phyloP scores from a whole-genome alignment of 192 early-diverging fungal species.

The Coemansia sp. region DNA sequence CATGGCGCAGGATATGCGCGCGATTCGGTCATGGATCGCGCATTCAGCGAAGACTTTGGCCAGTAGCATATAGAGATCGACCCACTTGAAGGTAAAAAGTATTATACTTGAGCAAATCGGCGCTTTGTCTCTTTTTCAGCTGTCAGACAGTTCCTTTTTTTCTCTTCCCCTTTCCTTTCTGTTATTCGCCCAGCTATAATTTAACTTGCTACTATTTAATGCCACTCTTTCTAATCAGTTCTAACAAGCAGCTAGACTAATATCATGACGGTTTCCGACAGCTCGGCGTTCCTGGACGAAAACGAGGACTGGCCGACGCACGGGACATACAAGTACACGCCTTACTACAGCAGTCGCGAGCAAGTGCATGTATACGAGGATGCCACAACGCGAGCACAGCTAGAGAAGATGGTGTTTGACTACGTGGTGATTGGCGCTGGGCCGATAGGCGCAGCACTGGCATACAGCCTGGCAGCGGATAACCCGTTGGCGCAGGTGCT shows the following conservation, averaged over 20 bases:
- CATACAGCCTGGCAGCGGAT: slow-evolving; percentile 71
- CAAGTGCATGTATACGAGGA: slow-evolving; percentile 8
- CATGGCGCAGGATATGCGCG: too few relatives aligned
- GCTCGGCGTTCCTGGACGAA: slow-evolving; percentile 20
- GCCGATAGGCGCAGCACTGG: slow-evolving; percentile 86
- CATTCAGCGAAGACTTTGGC: slow-evolving; percentile 1
- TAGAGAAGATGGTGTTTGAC: slow-evolving; percentile 58
- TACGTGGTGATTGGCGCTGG: slow-evolving; percentile 91
- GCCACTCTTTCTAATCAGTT: background rate
- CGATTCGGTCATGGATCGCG: too few relatives aligned
- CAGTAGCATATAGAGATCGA: too few relatives aligned
- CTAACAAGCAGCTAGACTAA: background rate
- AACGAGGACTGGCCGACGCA: slow-evolving; percentile 47
- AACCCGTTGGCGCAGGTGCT: slow-evolving; percentile 62
- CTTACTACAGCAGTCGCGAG: slow-evolving; percentile 25
- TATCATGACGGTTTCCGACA: slow-evolving; percentile 1
- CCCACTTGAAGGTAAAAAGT: too few relatives aligned
- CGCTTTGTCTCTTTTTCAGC: background rate
- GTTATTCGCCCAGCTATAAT: too few relatives aligned
- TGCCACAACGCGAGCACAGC: background rate
- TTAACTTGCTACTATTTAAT: too few relatives aligned
- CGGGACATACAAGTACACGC: slow-evolving; percentile 33
- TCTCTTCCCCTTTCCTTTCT: too few relatives aligned
- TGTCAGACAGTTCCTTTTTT: too few relatives aligned
- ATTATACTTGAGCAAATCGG: too few relatives aligned